These are phyloP conservation scores for Neohortaea acidophila DNA, from an alignment of 495 filamentous ascomycete genomes.

Conservation along the genomic window DNA sequence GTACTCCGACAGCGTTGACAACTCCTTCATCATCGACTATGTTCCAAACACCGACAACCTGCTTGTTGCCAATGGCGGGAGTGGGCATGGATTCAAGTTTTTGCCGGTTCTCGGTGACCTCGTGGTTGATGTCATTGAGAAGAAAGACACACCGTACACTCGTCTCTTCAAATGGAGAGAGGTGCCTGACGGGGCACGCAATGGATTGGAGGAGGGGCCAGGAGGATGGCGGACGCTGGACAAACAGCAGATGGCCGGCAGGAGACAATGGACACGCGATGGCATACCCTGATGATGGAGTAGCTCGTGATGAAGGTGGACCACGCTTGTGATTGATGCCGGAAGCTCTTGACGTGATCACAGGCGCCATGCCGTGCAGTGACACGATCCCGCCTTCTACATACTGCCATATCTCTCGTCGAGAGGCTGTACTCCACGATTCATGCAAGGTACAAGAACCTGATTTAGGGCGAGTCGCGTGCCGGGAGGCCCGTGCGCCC, in stretches of 20 bases:
- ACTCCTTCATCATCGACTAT: constrained; percentile 41
- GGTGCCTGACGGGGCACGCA: constrained; percentile 1
- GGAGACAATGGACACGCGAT: constrained; percentile 1
- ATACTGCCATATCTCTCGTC: no score
- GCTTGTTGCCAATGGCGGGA: constrained; percentile 37
- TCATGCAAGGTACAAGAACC: no score
- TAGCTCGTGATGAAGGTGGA: no score
- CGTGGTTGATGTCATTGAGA: constrained; percentile 27
- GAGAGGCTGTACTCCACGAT: no score
- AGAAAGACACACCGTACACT: constrained; percentile 6
- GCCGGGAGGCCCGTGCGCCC: no score
- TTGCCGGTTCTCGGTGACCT: constrained; percentile 38
- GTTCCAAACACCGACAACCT: constrained; percentile 32
- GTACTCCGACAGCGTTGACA: constrained; percentile 41
- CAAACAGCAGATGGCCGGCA: constrained; percentile 3
- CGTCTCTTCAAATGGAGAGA: constrained; percentile 3
- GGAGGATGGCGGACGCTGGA: constrained; percentile 3
- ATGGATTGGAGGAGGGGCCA: constrained; percentile 4
- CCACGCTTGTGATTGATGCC: no score
- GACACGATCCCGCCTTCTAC: no score
- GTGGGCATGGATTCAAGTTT: constrained; percentile 44
- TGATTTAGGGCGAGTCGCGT: no score
- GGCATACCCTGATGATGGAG: no score
- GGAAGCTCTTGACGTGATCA: no score
- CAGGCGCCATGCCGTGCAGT: no score